These are phyloP conservation scores for Curvularia sp. DNA, from an alignment of 2,329 filamentous ascomycete genomes.

Conservation along the genomic window DNA sequence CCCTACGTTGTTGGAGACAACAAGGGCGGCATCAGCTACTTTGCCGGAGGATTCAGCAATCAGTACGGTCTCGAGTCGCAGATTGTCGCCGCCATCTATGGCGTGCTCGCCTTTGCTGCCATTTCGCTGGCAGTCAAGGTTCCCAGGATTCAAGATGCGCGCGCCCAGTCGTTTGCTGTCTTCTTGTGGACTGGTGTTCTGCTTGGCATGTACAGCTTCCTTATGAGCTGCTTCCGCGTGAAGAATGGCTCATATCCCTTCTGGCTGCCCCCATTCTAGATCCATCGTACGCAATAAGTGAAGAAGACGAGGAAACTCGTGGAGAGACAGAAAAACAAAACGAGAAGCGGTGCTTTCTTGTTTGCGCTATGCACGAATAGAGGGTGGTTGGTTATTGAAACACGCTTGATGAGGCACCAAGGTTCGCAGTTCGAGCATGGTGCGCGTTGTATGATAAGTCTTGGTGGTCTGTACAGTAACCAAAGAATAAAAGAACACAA, in stretches of 20 bases:
- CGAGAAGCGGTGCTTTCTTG: background rate
- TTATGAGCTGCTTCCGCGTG: constrained; percentile 89
- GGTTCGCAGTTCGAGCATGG: background rate
- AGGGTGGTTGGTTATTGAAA: background rate
- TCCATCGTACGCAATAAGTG: background rate
- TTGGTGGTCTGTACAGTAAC: background rate
- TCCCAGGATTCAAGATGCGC: constrained; percentile 81
- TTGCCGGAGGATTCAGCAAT: constrained; percentile 89
- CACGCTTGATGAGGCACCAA: background rate
- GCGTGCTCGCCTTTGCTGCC: constrained; percentile 83
- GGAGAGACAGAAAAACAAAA: background rate
- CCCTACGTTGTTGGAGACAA: constrained; percentile 90
- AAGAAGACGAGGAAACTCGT: background rate
- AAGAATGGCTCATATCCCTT: constrained; percentile 98
- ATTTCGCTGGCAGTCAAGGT: constrained; percentile 93
- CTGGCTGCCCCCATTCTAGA: constrained; percentile 84
- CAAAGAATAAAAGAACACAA: constrained; percentile 1
- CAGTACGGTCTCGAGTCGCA: constrained; percentile 96
- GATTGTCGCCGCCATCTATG: constrained; percentile 87
- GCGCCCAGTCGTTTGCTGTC: constrained; percentile 80
- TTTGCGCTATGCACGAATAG: background rate
- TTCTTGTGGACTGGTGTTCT: constrained; percentile 79
- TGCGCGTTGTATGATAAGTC: constrained; percentile 4
- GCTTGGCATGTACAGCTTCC: constrained; percentile 87
- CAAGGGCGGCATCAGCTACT: constrained; percentile 85